phyloP scores from a whole-genome alignment of 2,329 filamentous ascomycete genomes.

The Fusarium irregulare region DNA sequence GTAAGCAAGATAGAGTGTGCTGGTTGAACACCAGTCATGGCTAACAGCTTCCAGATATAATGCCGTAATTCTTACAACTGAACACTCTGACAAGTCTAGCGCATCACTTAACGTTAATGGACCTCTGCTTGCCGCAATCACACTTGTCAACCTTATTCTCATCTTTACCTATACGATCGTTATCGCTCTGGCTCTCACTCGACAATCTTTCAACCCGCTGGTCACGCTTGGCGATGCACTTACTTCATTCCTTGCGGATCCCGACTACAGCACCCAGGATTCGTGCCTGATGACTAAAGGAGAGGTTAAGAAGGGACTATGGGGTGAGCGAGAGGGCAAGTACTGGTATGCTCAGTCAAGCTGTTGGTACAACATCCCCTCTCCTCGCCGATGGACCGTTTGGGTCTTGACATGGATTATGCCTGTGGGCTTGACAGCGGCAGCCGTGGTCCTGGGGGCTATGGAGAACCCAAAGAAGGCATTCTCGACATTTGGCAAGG shows the following conservation, averaged over 20 bases:
- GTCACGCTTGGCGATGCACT: slow-evolving; percentile 64
- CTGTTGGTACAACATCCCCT: slow-evolving; percentile 60
- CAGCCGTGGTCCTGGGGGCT: slow-evolving; percentile 54
- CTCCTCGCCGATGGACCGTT: slow-evolving; percentile 56
- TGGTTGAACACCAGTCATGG: background rate
- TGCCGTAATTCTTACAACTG: slow-evolving; percentile 59
- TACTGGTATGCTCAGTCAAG: slow-evolving; percentile 56
- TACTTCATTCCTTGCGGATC: slow-evolving; percentile 60
- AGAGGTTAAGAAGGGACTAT: slow-evolving; percentile 58
- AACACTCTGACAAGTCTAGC: slow-evolving; percentile 17
- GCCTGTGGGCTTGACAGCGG: slow-evolving; percentile 53
- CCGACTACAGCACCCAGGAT: slow-evolving; percentile 57
- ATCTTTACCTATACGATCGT: slow-evolving; percentile 56
- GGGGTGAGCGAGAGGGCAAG: slow-evolving; percentile 57
- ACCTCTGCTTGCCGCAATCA: slow-evolving; percentile 52
- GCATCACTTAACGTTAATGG: slow-evolving; percentile 55
- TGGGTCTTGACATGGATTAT: slow-evolving; percentile 54
- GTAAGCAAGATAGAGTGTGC: slow-evolving; percentile 50
- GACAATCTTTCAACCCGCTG: slow-evolving; percentile 55
- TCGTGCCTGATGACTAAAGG: slow-evolving; percentile 60
- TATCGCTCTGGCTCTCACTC: slow-evolving; percentile 53
- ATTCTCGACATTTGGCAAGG: slow-evolving; percentile 54
- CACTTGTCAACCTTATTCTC: slow-evolving; percentile 56
- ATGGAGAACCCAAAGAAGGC: slow-evolving; percentile 42
- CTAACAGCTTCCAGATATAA: slow-evolving; percentile 58